phyloP scores from a whole-genome alignment of 345 rosid genomes.

The Linum lewisii region DNA sequence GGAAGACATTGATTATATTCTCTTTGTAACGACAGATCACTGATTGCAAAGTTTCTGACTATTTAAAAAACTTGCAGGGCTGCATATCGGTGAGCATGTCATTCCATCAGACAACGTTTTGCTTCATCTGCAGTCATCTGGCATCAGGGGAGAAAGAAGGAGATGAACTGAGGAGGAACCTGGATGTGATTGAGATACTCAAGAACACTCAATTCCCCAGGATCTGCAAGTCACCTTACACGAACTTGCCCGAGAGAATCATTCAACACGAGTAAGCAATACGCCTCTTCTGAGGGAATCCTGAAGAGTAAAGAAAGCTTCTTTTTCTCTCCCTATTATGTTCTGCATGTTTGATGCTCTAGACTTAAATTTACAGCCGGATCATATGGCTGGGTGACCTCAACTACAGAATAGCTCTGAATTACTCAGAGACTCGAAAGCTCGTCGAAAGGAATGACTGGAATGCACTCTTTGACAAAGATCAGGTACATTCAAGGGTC shows the following conservation, averaged over 20 bases:
- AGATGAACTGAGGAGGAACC: conserved; percentile 76
- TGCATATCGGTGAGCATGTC: conserved; percentile 85
- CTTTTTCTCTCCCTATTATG: not conserved
- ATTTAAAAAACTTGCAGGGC: conserved; percentile 42
- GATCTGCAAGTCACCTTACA: conserved; percentile 45
- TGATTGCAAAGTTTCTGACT: not conserved
- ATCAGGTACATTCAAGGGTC: conserved; percentile 47
- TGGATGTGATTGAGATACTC: conserved; percentile 68
- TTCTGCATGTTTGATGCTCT: not conserved
- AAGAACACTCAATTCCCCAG: conserved; percentile 71
- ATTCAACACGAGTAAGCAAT: conserved; percentile 68
- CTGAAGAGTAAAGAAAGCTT: too few species aligned
- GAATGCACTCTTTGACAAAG: conserved; percentile 69
- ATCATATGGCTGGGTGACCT: conserved; percentile 88
- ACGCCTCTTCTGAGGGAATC: not conserved
- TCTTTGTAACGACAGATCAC: not conserved
- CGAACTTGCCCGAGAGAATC: conserved; percentile 57
- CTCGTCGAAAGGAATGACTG: conserved; percentile 48
- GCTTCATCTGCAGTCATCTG: conserved; percentile 86
- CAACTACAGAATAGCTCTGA: conserved; percentile 84
- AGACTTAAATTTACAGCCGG: conserved; percentile 33
- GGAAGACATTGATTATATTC: not conserved
- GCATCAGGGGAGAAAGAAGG: conserved; percentile 99
- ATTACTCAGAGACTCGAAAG: conserved; percentile 60
- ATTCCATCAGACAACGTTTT: conserved; percentile 74